These are phyloP conservation scores for Mallotus repandus DNA, from an alignment of 441 rosid genomes.

Conservation along the genomic window DNA sequence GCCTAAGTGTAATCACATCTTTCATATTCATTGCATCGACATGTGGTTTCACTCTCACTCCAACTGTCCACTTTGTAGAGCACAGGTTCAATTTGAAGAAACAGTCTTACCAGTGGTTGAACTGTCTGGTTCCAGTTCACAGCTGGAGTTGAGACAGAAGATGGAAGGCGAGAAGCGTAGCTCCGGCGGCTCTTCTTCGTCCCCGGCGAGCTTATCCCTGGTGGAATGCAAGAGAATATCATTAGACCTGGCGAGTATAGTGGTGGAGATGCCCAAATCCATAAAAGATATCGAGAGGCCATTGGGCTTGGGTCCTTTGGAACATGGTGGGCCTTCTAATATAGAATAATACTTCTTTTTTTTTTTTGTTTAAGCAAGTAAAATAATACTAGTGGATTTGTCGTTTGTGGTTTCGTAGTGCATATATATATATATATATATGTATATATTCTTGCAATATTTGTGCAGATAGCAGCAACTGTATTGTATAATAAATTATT, in stretches of 20 bases:
- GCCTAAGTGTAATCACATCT: conserved; percentile 71
- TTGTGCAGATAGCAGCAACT: no score
- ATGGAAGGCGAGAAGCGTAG: conserved; percentile 26
- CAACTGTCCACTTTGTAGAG: conserved; percentile 79
- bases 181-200: conserved; percentile 22
- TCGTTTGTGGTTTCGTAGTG: background rate
- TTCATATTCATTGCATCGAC: conserved; percentile 71
- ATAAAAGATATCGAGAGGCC: background rate
- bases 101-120: conserved; percentile 1
- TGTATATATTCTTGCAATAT: no score
- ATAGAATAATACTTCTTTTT: background rate
- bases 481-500: no score
- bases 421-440: conserved; percentile 35
- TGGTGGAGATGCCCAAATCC: conserved; percentile 38
- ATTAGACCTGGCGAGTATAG: conserved; percentile 30
- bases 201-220: conserved; percentile 25
- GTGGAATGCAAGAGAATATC: conserved; percentile 31
- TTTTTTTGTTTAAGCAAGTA: no score
- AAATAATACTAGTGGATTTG: no score
- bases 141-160: conserved; percentile 2
- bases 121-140: background rate
- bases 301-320: conserved; percentile 19
- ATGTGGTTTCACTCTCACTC: conserved; percentile 86
- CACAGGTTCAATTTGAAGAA: conserved; percentile 39
- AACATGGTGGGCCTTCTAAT: conserved; percentile 9